Evolutionary conservation across 1,284 basidiomycete species (phyloP), one percentile per base, ranked within the genome.

Genomic region (Pseudozyma sp.): DNA sequence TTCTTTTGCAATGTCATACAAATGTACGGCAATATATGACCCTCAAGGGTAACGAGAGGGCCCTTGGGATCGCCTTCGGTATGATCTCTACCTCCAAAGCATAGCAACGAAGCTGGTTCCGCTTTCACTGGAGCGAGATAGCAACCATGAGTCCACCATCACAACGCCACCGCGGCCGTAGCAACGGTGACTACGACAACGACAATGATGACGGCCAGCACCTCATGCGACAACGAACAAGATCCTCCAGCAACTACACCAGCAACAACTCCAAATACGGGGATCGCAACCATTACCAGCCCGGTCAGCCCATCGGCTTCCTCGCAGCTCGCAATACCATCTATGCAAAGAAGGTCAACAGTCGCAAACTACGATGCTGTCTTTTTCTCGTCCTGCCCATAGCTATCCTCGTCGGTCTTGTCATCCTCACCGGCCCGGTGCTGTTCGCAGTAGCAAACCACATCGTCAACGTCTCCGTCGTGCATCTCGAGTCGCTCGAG

Each of bases 381-480:
- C 67, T 55, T 31, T 40, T 79, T 29, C 33, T 76, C 35, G 7
- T 81, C 5, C 42, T 65, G 1, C 80, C 80, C 10, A 49, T 77
- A 11, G 52, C 74, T 42, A 17, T 60, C 31, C 50, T 81, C 29
- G 42, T 78, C 30, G 51, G 67, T 14, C 40, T 79, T 29, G 57
- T 77, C 19, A 67, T 84, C 40, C 61, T 77, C 39, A 55, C 79
- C 11, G 62, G 80, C 17, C 83, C 83, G 7, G 71, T 84, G n/a
- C 63, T 84, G 19, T 77, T 62, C 42, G 83, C 78, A 9, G 59
- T 84, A 8, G 83, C 81, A 0, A 45, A 66, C 24, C 83, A 84
- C 59, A 75, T 82, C 9, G 68, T 84, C 19, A 60, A 68, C 40
- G 76, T 75, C 2, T 65, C 79, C 2, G 71, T 79, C 9, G 73